phyloP scores from a whole-genome alignment of 331 rosid species.

The Telfairia occidentalis region DNA sequence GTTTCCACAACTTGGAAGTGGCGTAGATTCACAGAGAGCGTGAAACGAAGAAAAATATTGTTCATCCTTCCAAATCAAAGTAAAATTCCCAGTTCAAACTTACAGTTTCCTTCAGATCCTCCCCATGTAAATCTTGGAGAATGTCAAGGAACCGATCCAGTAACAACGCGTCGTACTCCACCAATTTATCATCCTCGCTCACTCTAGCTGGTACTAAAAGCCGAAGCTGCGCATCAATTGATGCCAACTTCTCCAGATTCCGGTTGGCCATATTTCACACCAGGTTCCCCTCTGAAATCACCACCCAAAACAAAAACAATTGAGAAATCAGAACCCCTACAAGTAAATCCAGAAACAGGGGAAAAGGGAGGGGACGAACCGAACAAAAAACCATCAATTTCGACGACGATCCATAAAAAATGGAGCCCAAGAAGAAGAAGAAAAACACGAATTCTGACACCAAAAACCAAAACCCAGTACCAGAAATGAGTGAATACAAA shows the following conservation, averaged over 20 bases:
- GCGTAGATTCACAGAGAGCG: background rate
- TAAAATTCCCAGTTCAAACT: constrained; percentile 19
- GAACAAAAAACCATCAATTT: constrained; percentile 12
- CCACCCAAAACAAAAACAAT: background rate
- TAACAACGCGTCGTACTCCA: constrained; percentile 85
- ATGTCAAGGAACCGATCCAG: constrained; percentile 94
- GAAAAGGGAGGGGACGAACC: constrained; percentile 3
- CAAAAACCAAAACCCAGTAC: constrained; percentile 22
- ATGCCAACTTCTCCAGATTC: constrained; percentile 81
- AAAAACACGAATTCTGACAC: constrained; percentile 7
- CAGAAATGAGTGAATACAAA: background rate
- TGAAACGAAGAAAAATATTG: background rate
- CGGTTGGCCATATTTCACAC: constrained; percentile 45
- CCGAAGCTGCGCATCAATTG: constrained; percentile 92
- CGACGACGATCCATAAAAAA: constrained; percentile 12
- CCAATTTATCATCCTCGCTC: constrained; percentile 86
- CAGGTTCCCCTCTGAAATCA: constrained; percentile 27
- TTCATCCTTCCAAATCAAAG: constrained; percentile 3
- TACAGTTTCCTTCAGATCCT: constrained; percentile 85
- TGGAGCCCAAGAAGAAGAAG: constrained; percentile 11
- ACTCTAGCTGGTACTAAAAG: constrained; percentile 72
- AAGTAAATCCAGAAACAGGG: background rate
- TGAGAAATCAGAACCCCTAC: constrained; percentile 9
- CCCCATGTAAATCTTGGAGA: constrained; percentile 94
- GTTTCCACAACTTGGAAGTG: background rate